These are phyloP conservation scores for Saccharomycopsis oosterbeekiorum DNA, from an alignment of 805 yeast species.

Conservation along the genomic window DNA sequence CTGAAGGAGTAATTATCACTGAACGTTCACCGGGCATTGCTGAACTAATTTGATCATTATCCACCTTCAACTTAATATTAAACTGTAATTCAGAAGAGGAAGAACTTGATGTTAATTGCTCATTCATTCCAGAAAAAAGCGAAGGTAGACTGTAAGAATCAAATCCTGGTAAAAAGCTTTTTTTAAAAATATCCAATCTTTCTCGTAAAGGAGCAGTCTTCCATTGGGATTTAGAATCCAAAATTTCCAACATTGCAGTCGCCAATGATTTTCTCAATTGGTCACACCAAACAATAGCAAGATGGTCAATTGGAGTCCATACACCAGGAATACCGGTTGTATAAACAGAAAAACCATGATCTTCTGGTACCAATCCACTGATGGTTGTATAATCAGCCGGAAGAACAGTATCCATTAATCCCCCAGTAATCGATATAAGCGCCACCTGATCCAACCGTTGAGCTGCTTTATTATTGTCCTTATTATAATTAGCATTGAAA, in stretches of 20 bases:
- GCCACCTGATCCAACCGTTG: constrained; percentile 48
- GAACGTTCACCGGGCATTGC: constrained; percentile 18
- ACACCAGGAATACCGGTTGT: constrained; percentile 83
- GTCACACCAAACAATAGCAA: constrained; percentile 95
- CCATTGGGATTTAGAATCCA: constrained; percentile 36
- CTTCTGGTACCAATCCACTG: constrained; percentile 57
- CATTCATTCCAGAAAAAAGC: neutral
- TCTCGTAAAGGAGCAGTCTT: constrained; percentile 43
- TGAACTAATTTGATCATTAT: constrained; percentile 20
- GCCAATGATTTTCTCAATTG: constrained; percentile 65
- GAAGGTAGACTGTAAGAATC: constrained; percentile 30
- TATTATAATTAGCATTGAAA: constrained; percentile 21
- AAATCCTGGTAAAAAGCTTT: constrained; percentile 42
- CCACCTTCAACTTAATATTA: constrained; percentile 20
- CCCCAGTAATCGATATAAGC: constrained; percentile 83
- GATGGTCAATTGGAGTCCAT: constrained; percentile 91
- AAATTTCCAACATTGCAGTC: constrained; percentile 46
- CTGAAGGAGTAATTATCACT: constrained; percentile 6
- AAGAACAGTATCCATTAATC: constrained; percentile 61
- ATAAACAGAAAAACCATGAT: constrained; percentile 73
- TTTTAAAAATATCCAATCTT: constrained; percentile 51
- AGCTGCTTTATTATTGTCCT: constrained; percentile 26
- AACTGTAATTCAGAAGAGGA: constrained; percentile 2
- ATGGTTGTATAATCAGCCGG: constrained; percentile 87
- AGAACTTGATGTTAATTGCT: neutral